Base-by-base conservation (phyloP, 2,329 filamentous ascomycete genomes). In the Coniella vitis region DNA sequence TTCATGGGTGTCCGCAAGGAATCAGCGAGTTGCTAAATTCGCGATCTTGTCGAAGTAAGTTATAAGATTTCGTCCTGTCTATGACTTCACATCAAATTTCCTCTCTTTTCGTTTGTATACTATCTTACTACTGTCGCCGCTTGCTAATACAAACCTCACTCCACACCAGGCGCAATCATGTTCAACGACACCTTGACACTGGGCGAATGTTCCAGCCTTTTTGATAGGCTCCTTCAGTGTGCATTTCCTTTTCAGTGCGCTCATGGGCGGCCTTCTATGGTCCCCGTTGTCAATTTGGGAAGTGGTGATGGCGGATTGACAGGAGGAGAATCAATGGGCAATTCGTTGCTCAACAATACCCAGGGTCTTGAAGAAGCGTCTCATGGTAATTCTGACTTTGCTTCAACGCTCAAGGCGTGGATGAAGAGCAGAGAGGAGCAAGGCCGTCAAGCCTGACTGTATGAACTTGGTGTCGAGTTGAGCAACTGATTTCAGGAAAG, bases 171-270 rank as follows among this genome's bases (percentile, higher is more conserved):
- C 32, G 86, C 88, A 2, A 82, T 93, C 61, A 91, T 90, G 86
- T 94, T 94, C 66, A 91, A 91, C 57, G 88, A 94, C 58, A 60
- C 68, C 5, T 66, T 93, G 7, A 72, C 71, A 0, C 54, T 61
- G 1, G 64, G 71, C 0, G 74, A 88, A 54, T 91, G 87, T 56
- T 56, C 66, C 9, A 60, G 63, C 0, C 63, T 93, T 31, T 62
- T 91, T 0, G 52, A 47, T 2, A 71, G 71, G 3, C 66, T 93
- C n/a, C 73, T 76, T 0, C 60, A 58, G 0, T 90, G 85, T 56
- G 73, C 71, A 0, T 87, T 91, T 54, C 87, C 88, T 0, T 93
- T 93, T 56, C 83, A 88, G 61, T 94, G 88, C 64, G 88, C 88
- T 1, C 88, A 94, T 69, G 88, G 88, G 0, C 72, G 83, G 46